phyloP scores from a whole-genome alignment of 1,284 basidiomycete species.

The Tremellales sp. region DNA sequence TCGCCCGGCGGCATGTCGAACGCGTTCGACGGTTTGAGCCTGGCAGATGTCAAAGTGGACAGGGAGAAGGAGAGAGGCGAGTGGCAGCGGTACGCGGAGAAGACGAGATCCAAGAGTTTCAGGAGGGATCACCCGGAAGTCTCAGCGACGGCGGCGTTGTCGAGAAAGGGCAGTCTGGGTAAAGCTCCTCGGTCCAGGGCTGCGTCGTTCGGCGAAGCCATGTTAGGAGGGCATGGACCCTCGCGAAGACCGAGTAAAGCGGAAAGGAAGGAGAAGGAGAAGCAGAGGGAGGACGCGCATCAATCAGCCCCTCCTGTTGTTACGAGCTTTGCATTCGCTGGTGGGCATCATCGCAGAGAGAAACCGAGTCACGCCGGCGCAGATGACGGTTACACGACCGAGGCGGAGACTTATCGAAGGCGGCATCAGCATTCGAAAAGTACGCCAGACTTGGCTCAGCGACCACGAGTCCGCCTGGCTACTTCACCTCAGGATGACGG shows the following conservation, averaged over 20 bases:
- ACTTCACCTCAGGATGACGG: not conserved
- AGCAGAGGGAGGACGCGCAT: not conserved
- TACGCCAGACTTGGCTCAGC: not conserved
- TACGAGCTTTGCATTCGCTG: not conserved
- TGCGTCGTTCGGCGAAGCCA: no score
- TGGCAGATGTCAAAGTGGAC: constrained; percentile 6
- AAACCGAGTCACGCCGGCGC: not conserved
- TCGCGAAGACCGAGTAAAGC: no score
- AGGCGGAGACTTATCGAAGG: not conserved
- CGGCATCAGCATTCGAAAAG: not conserved
- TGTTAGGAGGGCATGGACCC: no score
- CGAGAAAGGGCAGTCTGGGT: no score
- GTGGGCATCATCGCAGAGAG: not conserved
- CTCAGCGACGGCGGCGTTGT: no score
- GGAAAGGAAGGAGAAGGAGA: not conserved
- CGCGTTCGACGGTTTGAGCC: constrained; percentile 4
- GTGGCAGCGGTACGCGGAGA: constrained; percentile 22
- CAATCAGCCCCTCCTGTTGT: not conserved
- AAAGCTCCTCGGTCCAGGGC: no score
- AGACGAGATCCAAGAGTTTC: constrained; percentile 23
- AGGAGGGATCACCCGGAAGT: no score
- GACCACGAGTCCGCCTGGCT: not conserved
- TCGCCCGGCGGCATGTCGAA: constrained; percentile 16
- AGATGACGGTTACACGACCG: not conserved
- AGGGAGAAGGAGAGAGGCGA: constrained; percentile 26